These are phyloP conservation scores for Galium porrigens DNA, from an alignment of 305 asterid genomes.

Conservation along the genomic window DNA sequence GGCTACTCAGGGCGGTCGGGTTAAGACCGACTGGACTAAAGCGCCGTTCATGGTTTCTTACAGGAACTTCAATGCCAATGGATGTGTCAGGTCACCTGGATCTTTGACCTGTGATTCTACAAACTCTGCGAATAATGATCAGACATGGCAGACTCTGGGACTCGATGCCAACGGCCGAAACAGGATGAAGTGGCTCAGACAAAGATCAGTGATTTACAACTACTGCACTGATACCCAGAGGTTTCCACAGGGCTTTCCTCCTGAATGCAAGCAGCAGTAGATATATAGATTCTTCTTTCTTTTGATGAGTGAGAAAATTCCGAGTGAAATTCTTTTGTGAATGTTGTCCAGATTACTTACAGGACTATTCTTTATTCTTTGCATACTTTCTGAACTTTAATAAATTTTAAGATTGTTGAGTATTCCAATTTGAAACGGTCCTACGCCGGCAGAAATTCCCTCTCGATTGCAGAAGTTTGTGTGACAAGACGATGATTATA, in stretches of 20 bases:
- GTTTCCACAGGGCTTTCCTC: constrained; percentile 35
- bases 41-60: constrained; percentile 2
- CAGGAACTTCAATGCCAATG: background rate
- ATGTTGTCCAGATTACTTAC: no score
- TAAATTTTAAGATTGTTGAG: no score
- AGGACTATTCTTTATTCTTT: background rate
- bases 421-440: background rate
- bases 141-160: constrained; percentile 21
- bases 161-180: constrained; percentile 32
- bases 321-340: background rate
- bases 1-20: constrained; percentile 7
- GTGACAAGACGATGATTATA: no score
- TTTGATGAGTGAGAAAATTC: background rate
- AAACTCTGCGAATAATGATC: background rate
- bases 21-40: background rate
- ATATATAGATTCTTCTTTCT: no score
- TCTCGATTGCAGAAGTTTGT: no score
- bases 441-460: background rate
- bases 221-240: constrained; percentile 39
- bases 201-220: constrained; percentile 31
- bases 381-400: background rate
- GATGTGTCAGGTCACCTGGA: background rate
- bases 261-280: constrained; percentile 27
- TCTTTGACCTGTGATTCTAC: constrained; percentile 4
- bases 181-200: constrained; percentile 38